These are phyloP conservation scores for Metschnikowia borealis DNA, from an alignment of 805 yeast species.

Conservation along the genomic window DNA sequence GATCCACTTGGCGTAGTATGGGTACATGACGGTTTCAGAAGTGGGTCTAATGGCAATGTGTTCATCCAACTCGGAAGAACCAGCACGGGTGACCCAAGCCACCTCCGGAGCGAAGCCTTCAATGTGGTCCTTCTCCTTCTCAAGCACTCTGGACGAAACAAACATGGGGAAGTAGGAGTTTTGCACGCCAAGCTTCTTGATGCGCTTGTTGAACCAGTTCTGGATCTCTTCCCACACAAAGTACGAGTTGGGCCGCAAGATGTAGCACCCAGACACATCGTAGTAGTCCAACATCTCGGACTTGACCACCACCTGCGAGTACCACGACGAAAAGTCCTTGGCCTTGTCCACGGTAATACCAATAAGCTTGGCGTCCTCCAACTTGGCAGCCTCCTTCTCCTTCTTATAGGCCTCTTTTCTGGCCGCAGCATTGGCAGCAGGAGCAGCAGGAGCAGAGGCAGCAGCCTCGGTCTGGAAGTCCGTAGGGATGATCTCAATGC, in stretches of 20 bases:
- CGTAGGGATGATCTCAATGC: slow-evolving; percentile 48
- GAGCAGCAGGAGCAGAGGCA: slow-evolving; percentile 26
- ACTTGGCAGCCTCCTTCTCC: slow-evolving; percentile 47
- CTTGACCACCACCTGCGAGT: slow-evolving; percentile 91
- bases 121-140: slow-evolving; percentile 96
- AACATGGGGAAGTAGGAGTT: slow-evolving; percentile 99
- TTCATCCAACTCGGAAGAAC: slow-evolving; percentile 89
- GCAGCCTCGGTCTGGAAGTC: slow-evolving; percentile 49
- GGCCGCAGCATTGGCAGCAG: slow-evolving; percentile 16
- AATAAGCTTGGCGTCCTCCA: slow-evolving; percentile 83
- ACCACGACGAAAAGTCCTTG: slow-evolving; percentile 94
- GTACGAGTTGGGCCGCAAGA: slow-evolving; percentile 93
- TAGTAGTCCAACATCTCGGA: slow-evolving; percentile 98
- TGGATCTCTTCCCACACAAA: slow-evolving; percentile 93
- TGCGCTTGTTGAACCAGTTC: slow-evolving; percentile 72
- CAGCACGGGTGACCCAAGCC: slow-evolving; percentile 99
- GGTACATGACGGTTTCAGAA: slow-evolving; percentile 99
- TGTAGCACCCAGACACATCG: slow-evolving; percentile 98
- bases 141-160: slow-evolving; percentile 86
- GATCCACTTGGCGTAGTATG: slow-evolving; percentile 98
- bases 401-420: slow-evolving; percentile 30
- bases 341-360: slow-evolving; percentile 95
- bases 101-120: slow-evolving; percentile 99
- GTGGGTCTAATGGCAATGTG: slow-evolving; percentile 99
- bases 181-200: slow-evolving; percentile 85